Base-by-base conservation (phyloP, 2,329 filamentous ascomycete species). In the Fusarium pseudocircinatum region DNA sequence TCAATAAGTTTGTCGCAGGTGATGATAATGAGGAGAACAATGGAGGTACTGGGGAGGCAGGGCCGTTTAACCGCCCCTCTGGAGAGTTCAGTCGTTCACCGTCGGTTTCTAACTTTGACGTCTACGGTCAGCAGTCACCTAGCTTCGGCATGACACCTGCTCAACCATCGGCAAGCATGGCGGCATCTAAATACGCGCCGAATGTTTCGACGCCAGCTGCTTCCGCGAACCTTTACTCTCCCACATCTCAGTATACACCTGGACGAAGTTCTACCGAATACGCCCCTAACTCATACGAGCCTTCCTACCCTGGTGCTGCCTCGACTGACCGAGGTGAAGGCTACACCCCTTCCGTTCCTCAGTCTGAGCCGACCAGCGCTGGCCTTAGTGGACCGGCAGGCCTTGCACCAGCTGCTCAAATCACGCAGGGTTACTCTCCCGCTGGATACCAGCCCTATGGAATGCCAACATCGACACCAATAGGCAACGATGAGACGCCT, bases 1-100 rank as follows among this genome's bases (percentile, higher is more conserved):
- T 99, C 83, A 98, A 95, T 83, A 98, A 95, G 78, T 99, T 99
- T 79, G 95, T 99, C 69, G 91, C 93, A 58, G 97, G 96, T 20
- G 96, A 98, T 67, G 96, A 98, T 61, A 90, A 89, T 59, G 95
- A 97, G 66, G 94, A 97, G 65, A 90, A 89, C 65, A 93, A 94
- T 58, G 86, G 87, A 39, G 86, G 86, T 15, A 90, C 88, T 2
- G 87, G 87, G 60, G 92, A 94, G 67, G 82, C 88, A 59, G 94
- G 95, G 1, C 95, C 94, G 3, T 98, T 99, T 81, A 92, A 93
- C 13, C 92, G 92, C 60, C 90, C 98, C 59, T 87, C 93, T 34
- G 90, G 91, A 36, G 93, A 93, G 5, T 93, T 93, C 12, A 92
- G 93, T 79, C 89, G 93, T 46, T 90, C 92, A 5, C 91, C 93